Base-by-base conservation (phyloP, 148 eudicot species). In the Chenopodium berlandieri region DNA sequence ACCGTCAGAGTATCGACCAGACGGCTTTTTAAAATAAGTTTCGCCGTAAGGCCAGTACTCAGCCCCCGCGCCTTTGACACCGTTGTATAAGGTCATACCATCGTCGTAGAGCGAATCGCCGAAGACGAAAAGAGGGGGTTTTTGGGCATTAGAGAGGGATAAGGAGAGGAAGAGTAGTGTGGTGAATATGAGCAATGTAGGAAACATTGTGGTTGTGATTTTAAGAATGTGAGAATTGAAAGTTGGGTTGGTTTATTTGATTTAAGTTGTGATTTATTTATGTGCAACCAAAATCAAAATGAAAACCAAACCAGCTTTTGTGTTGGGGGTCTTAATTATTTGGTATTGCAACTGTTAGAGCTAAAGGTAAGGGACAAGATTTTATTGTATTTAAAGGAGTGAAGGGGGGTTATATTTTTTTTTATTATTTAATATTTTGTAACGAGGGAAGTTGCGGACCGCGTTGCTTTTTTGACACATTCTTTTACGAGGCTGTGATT, bases 21-120 rank as follows among this genome's bases (percentile, higher is more conserved):
- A 76, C 19, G 92, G 87, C 23, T 84, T 82, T 1, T 78, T 73
- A 74, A 89, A 89, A 76, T 58, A 86, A 40, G 90, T 89, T 48
- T 85, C 86, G 4, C 92, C 92, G 46, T 89, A 89, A 0, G 92
- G 92, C 84, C 78, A 86, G 80, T 14, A 79, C 37, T 76, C 81
- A 31, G 88, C 82, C 0, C 83, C 82, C 11, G 80, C 82, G 9
- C 86, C 88, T 5, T 62, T 48, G 58, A 70, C 50, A 40, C 86
- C 88, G 70, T 82, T 72, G 85, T 86, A 86, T 8, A 78, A 70
- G 0, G 86, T 89, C 88, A 84, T 89, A 2, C 91, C 91, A 32
- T 77, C 79, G 19, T 89, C 91, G 75, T 87, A 89, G 22, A 89
- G 83, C 1, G 91, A 89, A 80, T 89, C 91, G n/a, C 91, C 91